phyloP scores from a whole-genome alignment of 2,329 filamentous ascomycete species.

The Capronia coronata region DNA sequence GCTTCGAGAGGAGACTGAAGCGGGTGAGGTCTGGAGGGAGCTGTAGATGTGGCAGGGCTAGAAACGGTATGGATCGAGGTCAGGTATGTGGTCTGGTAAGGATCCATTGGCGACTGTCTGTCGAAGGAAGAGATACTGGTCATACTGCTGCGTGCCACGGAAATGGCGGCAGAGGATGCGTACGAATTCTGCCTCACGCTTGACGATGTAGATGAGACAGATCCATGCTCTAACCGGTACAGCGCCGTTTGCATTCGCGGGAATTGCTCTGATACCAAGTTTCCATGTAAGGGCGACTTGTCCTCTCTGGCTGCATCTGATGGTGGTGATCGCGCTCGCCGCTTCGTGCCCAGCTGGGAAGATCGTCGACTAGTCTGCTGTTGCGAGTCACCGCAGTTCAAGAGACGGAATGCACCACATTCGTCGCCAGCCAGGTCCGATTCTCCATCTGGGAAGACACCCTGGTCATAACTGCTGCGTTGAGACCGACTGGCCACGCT shows the following conservation, averaged over 20 bases:
- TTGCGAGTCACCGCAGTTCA: constrained; percentile 37
- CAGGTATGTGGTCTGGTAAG: constrained; percentile 50
- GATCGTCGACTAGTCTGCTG: constrained; percentile 32
- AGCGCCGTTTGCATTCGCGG: constrained; percentile 10
- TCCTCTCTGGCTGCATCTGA: constrained; percentile 44
- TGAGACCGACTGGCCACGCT: constrained; percentile 49
- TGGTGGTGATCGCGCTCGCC: constrained; percentile 59
- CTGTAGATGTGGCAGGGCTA: constrained; percentile 35
- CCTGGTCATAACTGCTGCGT: constrained; percentile 58
- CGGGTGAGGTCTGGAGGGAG: constrained; percentile 25
- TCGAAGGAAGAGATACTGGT: constrained; percentile 59
- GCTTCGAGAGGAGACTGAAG: constrained; percentile 33
- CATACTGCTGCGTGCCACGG: constrained; percentile 56
- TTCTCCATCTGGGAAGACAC: constrained; percentile 47
- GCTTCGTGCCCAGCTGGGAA: constrained; percentile 53
- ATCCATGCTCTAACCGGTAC: constrained; percentile 47
- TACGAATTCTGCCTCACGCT: constrained; percentile 56
- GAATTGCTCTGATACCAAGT: constrained; percentile 16
- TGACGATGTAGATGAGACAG: constrained; percentile 61
- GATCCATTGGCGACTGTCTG: constrained; percentile 53
- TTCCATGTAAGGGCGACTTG: constrained; percentile 29
- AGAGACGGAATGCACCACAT: constrained; percentile 32
- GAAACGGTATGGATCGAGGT: constrained; percentile 41
- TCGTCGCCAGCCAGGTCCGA: constrained; percentile 39
- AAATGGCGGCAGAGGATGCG: constrained; percentile 55